phyloP scores from a whole-genome alignment of 192 early-diverging fungal genomes.

The Backusella mclennaniae region DNA sequence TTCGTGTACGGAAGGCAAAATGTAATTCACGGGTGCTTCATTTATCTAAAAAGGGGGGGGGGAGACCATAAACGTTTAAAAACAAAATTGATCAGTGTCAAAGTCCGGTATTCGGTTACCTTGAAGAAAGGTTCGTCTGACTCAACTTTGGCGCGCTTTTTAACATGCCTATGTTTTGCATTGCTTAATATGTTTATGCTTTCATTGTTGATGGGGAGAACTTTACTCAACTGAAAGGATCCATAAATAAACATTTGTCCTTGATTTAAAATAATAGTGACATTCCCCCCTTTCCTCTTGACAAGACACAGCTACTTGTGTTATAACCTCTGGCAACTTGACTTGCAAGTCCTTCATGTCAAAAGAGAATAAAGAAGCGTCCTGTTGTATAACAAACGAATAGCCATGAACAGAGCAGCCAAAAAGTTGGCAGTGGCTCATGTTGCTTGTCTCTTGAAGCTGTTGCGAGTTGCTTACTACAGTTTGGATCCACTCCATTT shows the following conservation, averaged over 20 bases:
- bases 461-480: not conserved
- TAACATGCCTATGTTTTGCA: not conserved
- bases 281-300: not conserved
- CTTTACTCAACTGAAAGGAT: not conserved
- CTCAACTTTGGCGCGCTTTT: not conserved
- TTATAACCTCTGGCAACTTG: not conserved
- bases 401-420: not conserved
- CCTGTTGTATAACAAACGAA: not conserved
- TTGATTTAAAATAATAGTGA: not conserved
- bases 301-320: not conserved
- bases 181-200: not conserved
- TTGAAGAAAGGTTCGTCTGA: not conserved
- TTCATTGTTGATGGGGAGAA: not conserved
- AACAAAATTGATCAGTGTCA: too few species aligned
- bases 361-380: not conserved
- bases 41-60: not conserved
- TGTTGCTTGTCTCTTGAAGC: not conserved
- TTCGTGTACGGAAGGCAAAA: not conserved
- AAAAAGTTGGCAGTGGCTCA: not conserved
- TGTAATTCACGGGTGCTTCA: not conserved
- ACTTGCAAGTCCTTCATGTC: not conserved
- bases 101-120: not conserved
- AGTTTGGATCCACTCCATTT: not conserved
- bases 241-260: not conserved
- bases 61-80: too few species aligned